Base-by-base conservation (phyloP, 768 basidiomycete genomes). In the Podaxis sp. region DNA sequence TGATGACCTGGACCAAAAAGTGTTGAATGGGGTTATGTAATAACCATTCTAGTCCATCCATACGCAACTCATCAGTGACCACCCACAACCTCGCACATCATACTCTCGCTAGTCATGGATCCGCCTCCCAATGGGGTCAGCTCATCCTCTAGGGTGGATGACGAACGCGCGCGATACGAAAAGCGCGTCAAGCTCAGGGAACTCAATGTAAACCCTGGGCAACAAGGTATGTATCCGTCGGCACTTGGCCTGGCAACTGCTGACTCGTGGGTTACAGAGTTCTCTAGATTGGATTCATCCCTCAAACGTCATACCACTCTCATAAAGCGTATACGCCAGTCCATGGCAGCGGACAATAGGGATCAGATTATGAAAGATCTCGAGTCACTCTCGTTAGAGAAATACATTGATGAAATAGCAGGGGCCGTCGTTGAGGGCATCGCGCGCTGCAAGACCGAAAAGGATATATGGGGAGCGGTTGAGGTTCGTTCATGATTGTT, bases 371-470 rank as follows among this genome's bases (percentile, higher is more conserved):
- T 97, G 67, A 98, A 95, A 75, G 97, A 99, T 69, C 87, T 97
- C 66, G 90, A 95, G 65, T 83, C 90, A 0, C 82, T 99, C 59
- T 88, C 93, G 2, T 80, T 99, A 61, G 95, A 95, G 77, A 99
- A 97, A 76, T 99, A 99, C 72, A 82, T 96, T 53, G 96, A 97
- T 70, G 97, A 99, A 76, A 89, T 98, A 65, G 92, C 90, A 1
- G 86, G 87, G 11, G 96, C 95, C 6, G 81, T 89, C 1, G 78
- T 93, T 2, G 97, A 99, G 71, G 97, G 97, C 3, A 79, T 95
- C 44, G 75, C 75, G 8, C 85, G 90, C 66, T 96, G 95, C 74
- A 97, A 95, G 78, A 92, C 91, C 0, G 96, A 97, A 74, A 88
- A 89, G 66, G 96, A 99, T 68, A 84, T 93, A 20, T 91, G 91